Base-by-base conservation (phyloP, 805 yeast genomes). In the Kodamaea neixiangensis region DNA sequence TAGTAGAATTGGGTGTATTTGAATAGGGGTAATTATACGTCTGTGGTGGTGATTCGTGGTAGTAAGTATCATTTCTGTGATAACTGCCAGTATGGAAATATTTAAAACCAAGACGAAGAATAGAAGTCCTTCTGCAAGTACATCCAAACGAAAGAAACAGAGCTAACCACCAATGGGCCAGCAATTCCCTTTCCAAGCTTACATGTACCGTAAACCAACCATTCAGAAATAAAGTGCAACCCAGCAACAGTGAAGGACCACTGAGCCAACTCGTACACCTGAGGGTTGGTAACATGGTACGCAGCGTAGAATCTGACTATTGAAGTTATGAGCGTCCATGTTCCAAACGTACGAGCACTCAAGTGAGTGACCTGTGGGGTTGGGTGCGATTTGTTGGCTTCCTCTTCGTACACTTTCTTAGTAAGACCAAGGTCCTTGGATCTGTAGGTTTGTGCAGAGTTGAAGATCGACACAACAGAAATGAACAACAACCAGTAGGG, bases 331-430 rank as follows among this genome's bases (percentile, higher is more conserved):
- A 92, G 75, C 0, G 99, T 94, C 99, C 99, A 94, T 0, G 99
- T 94, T 31, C 99, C 99, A 67, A 94, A 94, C 0, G 99, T 93
- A 61, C 99, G 81, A n/a, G 97, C 97, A 59, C 94, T 83, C 57
- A 94, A 75, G 11, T 72, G 67, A 5, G 76, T 71, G 10, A 74
- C 73, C 48, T 72, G 73, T 7, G 63, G 55, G 2, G 61, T 54
- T 6, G 64, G 61, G 14, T 69, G 68, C 10, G 55, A 48, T 14
- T 50, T 65, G 62, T 54, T 44, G 37, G 54, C 52, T 29, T 55
- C 58, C 15, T 50, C 49, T 31, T 80, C 86, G 65, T 94, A 94
- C 6, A 94, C 97, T 56, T 83, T 78, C 58, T 87, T 82, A 2
- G 97, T 88, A 48, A 94, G 77, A 22, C 78, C 75, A 22, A 87